phyloP scores from a whole-genome alignment of 139 green algal genomes.

The Chlamydomonas schloesseri region DNA sequence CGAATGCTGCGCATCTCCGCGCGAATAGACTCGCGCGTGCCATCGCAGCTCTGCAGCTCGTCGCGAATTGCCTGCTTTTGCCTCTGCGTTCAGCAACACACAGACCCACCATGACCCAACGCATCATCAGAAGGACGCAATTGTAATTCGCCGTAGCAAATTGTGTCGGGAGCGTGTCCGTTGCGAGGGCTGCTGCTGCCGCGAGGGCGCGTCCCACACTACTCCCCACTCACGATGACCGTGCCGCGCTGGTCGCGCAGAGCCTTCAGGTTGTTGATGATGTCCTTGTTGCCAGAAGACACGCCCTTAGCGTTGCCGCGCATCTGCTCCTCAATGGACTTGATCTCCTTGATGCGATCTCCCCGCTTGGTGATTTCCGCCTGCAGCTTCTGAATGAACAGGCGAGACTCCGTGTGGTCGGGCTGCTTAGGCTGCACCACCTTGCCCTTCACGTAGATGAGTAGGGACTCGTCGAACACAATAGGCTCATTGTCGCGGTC shows the following conservation, averaged over 20 bases:
- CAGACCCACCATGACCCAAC: not conserved
- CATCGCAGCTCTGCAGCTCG: constrained; percentile 51
- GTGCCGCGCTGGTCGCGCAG: constrained; percentile 54
- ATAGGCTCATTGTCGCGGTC: constrained; percentile 25
- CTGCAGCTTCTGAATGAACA: constrained; percentile 65
- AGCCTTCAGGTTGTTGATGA: constrained; percentile 43
- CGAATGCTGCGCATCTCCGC: constrained; percentile 44
- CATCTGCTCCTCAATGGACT: constrained; percentile 54
- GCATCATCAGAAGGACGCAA: not conserved
- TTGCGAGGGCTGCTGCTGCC: not conserved
- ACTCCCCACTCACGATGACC: constrained; percentile 58
- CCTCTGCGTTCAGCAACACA: constrained; percentile 36
- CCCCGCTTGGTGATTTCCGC: constrained; percentile 62
- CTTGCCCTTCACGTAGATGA: constrained; percentile 58
- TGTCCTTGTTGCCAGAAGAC: constrained; percentile 40
- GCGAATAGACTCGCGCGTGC: constrained; percentile 43
- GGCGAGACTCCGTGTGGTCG: constrained; percentile 63
- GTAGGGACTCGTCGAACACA: constrained; percentile 52
- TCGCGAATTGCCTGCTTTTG: constrained; percentile 63
- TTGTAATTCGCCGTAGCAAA: not conserved
- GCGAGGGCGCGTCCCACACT: too few species aligned
- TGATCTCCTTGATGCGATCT: constrained; percentile 72
- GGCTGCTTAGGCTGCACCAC: constrained; percentile 57
- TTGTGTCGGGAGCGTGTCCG: not conserved
- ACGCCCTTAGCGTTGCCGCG: constrained; percentile 18